phyloP scores from a whole-genome alignment of 2,329 filamentous ascomycete genomes.

The Aspergillus glaucus region DNA sequence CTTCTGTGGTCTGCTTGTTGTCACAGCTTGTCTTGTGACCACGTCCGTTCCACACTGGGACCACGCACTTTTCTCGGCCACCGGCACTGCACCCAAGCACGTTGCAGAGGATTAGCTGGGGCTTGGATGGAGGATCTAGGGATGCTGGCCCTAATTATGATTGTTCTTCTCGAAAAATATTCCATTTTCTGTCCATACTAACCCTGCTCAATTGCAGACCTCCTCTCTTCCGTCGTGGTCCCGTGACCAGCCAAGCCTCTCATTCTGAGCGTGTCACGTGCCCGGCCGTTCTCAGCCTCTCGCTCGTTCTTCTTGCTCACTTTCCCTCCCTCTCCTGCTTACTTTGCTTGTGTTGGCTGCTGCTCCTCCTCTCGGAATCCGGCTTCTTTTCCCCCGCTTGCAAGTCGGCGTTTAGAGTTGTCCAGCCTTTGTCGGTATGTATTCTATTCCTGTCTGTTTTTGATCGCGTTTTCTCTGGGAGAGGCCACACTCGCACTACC shows the following conservation, averaged over 20 bases:
- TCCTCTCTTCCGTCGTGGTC: constrained; percentile 14
- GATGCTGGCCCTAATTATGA: no score
- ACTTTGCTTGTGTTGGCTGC: constrained; percentile 19
- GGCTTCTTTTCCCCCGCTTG: constrained; percentile 31
- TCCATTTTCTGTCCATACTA: no score
- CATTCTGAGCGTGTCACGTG: no score
- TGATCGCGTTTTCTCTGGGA: constrained; percentile 3
- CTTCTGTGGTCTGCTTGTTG: no score
- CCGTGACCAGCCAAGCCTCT: constrained; percentile 17
- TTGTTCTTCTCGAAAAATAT: no score
- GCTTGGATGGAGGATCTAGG: no score
- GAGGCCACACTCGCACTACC: constrained; percentile 3
- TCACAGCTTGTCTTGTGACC: neutral
- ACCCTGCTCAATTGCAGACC: no score
- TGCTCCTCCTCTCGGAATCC: constrained; percentile 28
- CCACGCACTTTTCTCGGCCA: constrained; percentile 14
- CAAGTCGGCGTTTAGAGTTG: constrained; percentile 33
- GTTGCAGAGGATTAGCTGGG: constrained; percentile 4
- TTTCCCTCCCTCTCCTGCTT: constrained; percentile 9
- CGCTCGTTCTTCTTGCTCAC: constrained; percentile 9
- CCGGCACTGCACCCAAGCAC: constrained; percentile 14
- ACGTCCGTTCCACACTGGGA: constrained; percentile 18
- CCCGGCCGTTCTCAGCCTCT: constrained; percentile 1
- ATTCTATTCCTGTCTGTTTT: constrained; percentile 12
- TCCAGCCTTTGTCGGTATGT: constrained; percentile 39